Conservation (phyloP, 2,329 filamentous ascomycete genomes). For the Aureobasidium sp. region DNA sequence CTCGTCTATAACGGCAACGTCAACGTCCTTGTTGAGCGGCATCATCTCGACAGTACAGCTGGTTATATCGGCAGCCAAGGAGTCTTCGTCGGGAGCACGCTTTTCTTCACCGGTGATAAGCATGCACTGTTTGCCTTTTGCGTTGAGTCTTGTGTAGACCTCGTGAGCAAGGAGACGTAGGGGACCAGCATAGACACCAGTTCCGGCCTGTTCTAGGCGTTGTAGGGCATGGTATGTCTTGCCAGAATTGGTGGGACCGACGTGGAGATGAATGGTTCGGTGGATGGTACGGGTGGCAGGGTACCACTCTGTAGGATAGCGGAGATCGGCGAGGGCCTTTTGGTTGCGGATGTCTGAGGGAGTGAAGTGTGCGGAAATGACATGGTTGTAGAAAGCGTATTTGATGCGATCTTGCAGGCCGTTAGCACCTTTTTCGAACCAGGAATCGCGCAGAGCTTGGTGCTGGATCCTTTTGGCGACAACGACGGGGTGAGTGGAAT, state of each 20-base stretch:
- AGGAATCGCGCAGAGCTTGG: constrained; percentile 2
- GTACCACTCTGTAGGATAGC: constrained; percentile 90
- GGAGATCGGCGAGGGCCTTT: constrained; percentile 63
- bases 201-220: constrained; percentile 64
- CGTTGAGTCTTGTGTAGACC: constrained; percentile 78
- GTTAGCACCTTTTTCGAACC: constrained; percentile 14
- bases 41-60: constrained; percentile 96
- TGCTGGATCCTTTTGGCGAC: background rate
- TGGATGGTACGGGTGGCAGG: constrained; percentile 72
- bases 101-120: constrained; percentile 89
- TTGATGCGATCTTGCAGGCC: constrained; percentile 38
- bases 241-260: constrained; percentile 94
- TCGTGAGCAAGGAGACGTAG: constrained; percentile 85
- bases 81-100: constrained; percentile 42
- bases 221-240: constrained; percentile 95
- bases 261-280: constrained; percentile 80
- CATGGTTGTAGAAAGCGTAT: constrained; percentile 59
- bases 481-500: background rate
- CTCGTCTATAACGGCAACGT: constrained; percentile 95
- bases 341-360: constrained; percentile 50
- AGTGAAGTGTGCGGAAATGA: constrained; percentile 50
- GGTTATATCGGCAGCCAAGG: constrained; percentile 47
- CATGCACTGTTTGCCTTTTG: constrained; percentile 67
- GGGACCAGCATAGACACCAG: constrained; percentile 84
- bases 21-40: constrained; percentile 51